A percentile compares a stretch with the other conserved stretches of the same genome.
phyloP scores from a whole-genome alignment of 768 basidiomycete genomes.

The Mycena galopus region DNA sequence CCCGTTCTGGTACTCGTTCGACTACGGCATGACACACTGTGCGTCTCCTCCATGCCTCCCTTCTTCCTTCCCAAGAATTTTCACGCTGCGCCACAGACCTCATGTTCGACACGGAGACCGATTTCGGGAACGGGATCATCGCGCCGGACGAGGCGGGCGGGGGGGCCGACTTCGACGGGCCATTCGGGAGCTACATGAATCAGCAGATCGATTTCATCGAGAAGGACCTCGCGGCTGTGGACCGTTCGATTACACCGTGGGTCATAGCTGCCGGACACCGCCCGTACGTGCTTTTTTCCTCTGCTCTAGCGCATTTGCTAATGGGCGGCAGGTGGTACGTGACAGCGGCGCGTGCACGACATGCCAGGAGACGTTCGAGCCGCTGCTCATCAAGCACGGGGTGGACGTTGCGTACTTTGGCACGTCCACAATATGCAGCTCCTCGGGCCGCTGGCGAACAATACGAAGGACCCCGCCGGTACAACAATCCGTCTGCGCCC shows the following conservation, averaged over 20 bases:
- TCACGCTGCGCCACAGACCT: constrained; percentile 18
- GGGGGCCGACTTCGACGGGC: constrained; percentile 14
- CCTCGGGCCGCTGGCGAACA: constrained; percentile 17
- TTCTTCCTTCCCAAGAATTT: constrained; percentile 5
- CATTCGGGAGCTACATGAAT: constrained; percentile 20
- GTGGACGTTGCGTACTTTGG: constrained; percentile 22
- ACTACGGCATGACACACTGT: constrained; percentile 24
- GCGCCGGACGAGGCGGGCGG: constrained; percentile 18
- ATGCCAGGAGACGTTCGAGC: constrained; percentile 19
- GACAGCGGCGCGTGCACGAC: constrained; percentile 20
- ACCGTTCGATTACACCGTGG: constrained; percentile 13
- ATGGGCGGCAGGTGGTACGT: constrained; percentile 22
- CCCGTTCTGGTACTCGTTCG: constrained; percentile 23
- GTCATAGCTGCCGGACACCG: constrained; percentile 14
- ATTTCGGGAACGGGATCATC: constrained; percentile 22
- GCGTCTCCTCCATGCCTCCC: background rate
- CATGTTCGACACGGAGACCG: constrained; percentile 21
- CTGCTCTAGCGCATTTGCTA: constrained; percentile 7
- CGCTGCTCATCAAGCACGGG: constrained; percentile 17
- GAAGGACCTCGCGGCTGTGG: constrained; percentile 17
- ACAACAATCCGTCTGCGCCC: constrained; percentile 19
- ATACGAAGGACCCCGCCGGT: constrained; percentile 8
- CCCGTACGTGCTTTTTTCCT: constrained; percentile 18
- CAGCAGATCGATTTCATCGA: constrained; percentile 21
- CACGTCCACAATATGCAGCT: constrained; percentile 21